Base-by-base conservation (phyloP, 2,329 filamentous ascomycete genomes). In the Cytospora leucostoma region DNA sequence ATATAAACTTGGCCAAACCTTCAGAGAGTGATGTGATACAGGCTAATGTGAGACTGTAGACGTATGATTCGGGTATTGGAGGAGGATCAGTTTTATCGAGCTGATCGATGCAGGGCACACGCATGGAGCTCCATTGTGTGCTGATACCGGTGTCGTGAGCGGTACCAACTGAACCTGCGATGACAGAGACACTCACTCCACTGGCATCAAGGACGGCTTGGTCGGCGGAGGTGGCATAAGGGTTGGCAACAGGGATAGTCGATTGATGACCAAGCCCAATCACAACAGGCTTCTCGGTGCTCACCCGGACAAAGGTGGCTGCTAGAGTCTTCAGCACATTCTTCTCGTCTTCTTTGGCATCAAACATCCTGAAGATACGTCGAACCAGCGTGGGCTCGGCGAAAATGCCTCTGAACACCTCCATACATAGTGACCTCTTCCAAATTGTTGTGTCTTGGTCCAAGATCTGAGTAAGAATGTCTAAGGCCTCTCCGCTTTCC, bases 21-120 rank as follows among this genome's bases (percentile, higher is more conserved):
- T 99, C 95, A 0, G 94, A 96, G 56, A 99, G 84, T 1, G 88
- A 92, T 52, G 91, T 94, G 65, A 99, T 89, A 71, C 94, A 98
- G 2, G 91, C 90, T 50, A 99, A 78, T 1, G 94, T 91, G 55
- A 99, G 80, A 66, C 90, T 92, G 76, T 97, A 98, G 8, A 97
- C 84, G 71, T 99, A 99, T 0, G 95, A 97, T 66, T 97, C 94
- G 0, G 95, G 95, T 27, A 96, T 85, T 0, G 80, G 70, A 4
- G 94, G 93, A 0, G 94, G 84, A 55, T 97, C 93, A 0, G 87
- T 85, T 74, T 98, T 99, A 77, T 99, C 95, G 21, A 98, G 84
- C 67, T 97, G 92, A 70, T 99, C 95, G 66, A 98, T 92, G 71
- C 92, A 97, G 6, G 93, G 89, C 12, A 93, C 90, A 56, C 92